Evolutionary conservation across 129 eudicot species (phyloP).

Genomic region (Flaveria bidentis): DNA sequence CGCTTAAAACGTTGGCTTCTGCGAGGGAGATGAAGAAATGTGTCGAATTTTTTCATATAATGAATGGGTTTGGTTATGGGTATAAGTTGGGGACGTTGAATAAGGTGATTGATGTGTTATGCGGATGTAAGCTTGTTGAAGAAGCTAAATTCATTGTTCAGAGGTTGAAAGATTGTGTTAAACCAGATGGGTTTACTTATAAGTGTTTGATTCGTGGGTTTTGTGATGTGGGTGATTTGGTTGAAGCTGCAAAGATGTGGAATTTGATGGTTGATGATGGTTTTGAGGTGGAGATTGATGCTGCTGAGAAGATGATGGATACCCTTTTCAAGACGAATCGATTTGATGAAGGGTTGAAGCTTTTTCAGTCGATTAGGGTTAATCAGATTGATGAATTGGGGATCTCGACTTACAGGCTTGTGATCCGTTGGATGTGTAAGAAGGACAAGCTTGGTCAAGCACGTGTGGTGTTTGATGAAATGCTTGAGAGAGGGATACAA

Average conservation of each 20-base stretch:
- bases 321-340: slow-evolving; percentile 61
- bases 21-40: slow-evolving; percentile 86
- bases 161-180: slow-evolving; percentile 62
- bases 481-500: slow-evolving; percentile 59
- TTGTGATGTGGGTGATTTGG: slow-evolving; percentile 71
- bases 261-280: slow-evolving; percentile 83
- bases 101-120: slow-evolving; percentile 52
- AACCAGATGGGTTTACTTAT: slow-evolving; percentile 61
- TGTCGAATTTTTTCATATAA: slow-evolving; percentile 68
- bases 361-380: slow-evolving; percentile 60
- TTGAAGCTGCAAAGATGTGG: slow-evolving; percentile 84
- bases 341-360: slow-evolving; percentile 60
- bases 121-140: slow-evolving; percentile 56
- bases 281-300: slow-evolving; percentile 46
- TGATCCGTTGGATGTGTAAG: slow-evolving; percentile 76
- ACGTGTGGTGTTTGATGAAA: slow-evolving; percentile 56
- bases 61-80: slow-evolving; percentile 68
- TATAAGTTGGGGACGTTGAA: slow-evolving; percentile 59
- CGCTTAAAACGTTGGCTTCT: slow-evolving; percentile 55
- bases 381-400: slow-evolving; percentile 51
- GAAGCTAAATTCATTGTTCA: slow-evolving; percentile 70
- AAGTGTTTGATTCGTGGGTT: slow-evolving; percentile 77
- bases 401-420: slow-evolving; percentile 57
- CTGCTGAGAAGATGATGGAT: slow-evolving; percentile 65
- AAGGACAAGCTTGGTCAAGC: slow-evolving; percentile 62